Percentiles rank a stretch among this genome's conserved stretches.
phyloP scores from a whole-genome alignment of 1,284 basidiomycete species.

The Papiliotrema laurentii region DNA sequence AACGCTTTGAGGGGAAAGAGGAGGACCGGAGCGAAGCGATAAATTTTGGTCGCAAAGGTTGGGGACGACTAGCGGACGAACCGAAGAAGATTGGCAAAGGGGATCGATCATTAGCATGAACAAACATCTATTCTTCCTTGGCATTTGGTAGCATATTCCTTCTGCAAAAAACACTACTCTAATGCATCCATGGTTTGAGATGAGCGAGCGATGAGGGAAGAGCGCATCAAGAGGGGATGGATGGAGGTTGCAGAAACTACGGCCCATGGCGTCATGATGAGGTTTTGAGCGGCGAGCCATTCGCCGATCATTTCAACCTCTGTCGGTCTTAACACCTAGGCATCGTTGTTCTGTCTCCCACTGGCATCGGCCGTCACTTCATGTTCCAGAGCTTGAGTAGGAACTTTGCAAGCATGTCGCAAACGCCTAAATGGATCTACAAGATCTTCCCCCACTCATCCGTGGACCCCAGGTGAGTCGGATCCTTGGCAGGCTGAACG shows the following conservation, averaged over 20 bases:
- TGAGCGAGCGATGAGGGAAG: background rate
- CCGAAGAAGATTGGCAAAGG: background rate
- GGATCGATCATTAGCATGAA: background rate
- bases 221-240: background rate
- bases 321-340: no score
- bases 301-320: no score
- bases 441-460: slow-evolving; percentile 43
- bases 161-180: background rate
- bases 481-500: background rate
- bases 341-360: no score
- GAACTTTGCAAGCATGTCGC: slow-evolving; percentile 17
- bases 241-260: background rate
- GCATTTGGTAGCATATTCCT: background rate
- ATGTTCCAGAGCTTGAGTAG: background rate
- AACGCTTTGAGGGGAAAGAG: slow-evolving; percentile 46
- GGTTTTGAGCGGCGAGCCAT: no score
- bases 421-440: slow-evolving; percentile 38
- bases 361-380: background rate
- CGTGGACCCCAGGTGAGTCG: slow-evolving; percentile 36
- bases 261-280: background rate
- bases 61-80: background rate
- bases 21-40: slow-evolving; percentile 45
- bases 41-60: background rate
- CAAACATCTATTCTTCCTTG: background rate
- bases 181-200: background rate